Base-by-base conservation (phyloP, 306 rosid species). In the Prinsepia uniflora region DNA sequence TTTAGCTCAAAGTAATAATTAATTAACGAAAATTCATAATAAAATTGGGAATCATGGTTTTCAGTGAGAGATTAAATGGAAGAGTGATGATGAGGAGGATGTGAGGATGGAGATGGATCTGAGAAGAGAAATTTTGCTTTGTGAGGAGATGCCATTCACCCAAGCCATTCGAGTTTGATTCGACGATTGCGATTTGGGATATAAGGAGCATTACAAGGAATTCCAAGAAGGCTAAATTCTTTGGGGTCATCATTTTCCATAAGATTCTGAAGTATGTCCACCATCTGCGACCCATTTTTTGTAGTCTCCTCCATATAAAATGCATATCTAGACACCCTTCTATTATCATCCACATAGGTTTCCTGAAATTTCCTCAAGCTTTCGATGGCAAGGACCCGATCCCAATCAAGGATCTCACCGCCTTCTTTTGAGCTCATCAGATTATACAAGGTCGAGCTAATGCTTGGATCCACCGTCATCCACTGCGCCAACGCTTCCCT, bases 71-170 rank as follows among this genome's bases (percentile, higher is more conserved):
- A 18, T 11, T 88, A 92, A 97, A 94, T 45, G 98, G 96, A 9
- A 90, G 63, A 40, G 96, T 78, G 80, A 90, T 77, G 70, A 93
- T 61, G 34, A 94, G 90, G 68, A 94, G 89, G 69, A 90, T 57
- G 76, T 87, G 92, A 3, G 86, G 94, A 54, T 94, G 86, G 68
- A 81, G 95, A 36, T 88, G 86, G 84, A 89, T 90, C 89, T 89
- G 95, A 56, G 98, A 89, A 47, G 96, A 89, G 82, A 84, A 90
- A 65, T 90, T 90, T 65, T 89, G 95, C 58, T 78, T 83, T 43
- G 98, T 87, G 58, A 94, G 86, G 75, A 90, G 72, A 63, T 89
- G 84, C 97, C 98, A 92, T 15, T 88, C 85, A 3, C 65, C 76
- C 10, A 73, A 24, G 57, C 59, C 57, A 56, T 74, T 70, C 6